Percentiles rank a stretch among this genome's conserved stretches.
These are phyloP conservation scores for Blastobotrys capitulatus DNA, from an alignment of 1,139 yeast species.

Conservation along the genomic window DNA sequence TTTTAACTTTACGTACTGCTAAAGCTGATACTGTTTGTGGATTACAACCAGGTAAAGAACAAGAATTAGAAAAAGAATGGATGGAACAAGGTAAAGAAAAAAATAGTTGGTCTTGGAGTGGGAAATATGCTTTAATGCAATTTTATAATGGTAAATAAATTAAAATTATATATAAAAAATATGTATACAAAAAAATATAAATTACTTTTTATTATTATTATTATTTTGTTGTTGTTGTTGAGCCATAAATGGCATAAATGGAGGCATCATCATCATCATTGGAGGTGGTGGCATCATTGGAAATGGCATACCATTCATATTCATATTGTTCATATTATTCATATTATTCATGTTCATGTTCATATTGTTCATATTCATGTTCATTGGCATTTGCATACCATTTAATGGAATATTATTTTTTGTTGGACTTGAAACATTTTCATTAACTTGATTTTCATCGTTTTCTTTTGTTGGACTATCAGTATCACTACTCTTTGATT, in stretches of 20 bases:
- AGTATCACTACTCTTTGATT: too few relatives aligned
- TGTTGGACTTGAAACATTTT: neutral
- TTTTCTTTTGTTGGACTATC: neutral
- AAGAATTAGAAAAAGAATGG: conserved; percentile 59
- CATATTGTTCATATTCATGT: neutral
- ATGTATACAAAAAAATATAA: neutral
- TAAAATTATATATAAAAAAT: neutral
- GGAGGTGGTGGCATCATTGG: conserved; percentile 18
- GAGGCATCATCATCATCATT: conserved; percentile 18
- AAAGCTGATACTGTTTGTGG: conserved; percentile 98
- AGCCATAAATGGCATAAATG: conserved; percentile 18
- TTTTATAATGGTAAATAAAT: conserved; percentile 37
- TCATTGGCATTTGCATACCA: neutral
- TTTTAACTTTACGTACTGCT: conserved; percentile 81
- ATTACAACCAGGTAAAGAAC: conserved; percentile 61
- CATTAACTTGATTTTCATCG: neutral
- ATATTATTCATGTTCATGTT: neutral
- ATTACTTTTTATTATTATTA: neutral
- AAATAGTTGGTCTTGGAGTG: conserved; percentile 78
- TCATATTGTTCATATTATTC: neutral
- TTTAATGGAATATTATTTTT: too few relatives aligned
- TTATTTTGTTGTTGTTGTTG: conserved; percentile 6
- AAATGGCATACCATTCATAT: conserved; percentile 13
- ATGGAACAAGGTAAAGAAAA: conserved; percentile 48
- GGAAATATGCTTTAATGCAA: conserved; percentile 89